Evolutionary conservation across 768 basidiomycete species (phyloP).

Genomic region (Gymnopilus junonius): DNA sequence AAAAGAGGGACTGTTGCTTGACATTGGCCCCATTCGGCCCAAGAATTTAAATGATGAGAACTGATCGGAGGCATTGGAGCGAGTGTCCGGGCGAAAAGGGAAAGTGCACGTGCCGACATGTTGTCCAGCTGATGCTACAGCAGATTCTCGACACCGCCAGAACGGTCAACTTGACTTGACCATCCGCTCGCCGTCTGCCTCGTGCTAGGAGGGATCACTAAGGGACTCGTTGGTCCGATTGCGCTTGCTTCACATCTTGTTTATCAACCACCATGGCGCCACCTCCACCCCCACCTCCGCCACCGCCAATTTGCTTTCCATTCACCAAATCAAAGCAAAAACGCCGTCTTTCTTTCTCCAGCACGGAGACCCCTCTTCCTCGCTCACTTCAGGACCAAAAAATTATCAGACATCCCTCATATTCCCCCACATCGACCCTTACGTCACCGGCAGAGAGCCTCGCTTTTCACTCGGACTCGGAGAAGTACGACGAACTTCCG

Average conservation of each 20-base stretch:
- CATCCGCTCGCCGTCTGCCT: slow-evolving; percentile 26
- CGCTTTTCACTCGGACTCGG: slow-evolving; percentile 64
- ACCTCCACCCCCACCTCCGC: slow-evolving; percentile 59
- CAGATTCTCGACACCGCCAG: slow-evolving; percentile 12
- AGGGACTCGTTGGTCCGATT: slow-evolving; percentile 18
- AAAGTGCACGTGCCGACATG: slow-evolving; percentile 24
- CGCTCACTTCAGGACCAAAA: slow-evolving; percentile 19
- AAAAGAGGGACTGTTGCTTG: background rate
- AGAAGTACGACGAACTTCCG: slow-evolving; percentile 57
- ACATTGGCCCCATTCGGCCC: background rate
- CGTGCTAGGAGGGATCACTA: slow-evolving; percentile 21
- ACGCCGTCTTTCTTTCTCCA: slow-evolving; percentile 51
- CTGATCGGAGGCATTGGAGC: slow-evolving; percentile 19
- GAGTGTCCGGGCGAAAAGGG: slow-evolving; percentile 12
- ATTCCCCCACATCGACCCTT: slow-evolving; percentile 44
- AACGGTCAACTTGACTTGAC: slow-evolving; percentile 13
- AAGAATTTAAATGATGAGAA: slow-evolving; percentile 13
- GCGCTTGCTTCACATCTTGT: slow-evolving; percentile 22
- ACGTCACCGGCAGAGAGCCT: slow-evolving; percentile 50
- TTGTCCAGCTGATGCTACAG: slow-evolving; percentile 27
- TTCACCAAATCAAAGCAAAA: slow-evolving; percentile 55
- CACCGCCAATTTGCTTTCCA: slow-evolving; percentile 65
- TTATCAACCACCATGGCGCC: slow-evolving; percentile 49
- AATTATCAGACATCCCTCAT: slow-evolving; percentile 41
- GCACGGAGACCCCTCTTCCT: slow-evolving; percentile 18